These are phyloP conservation scores for Neurospora sp. DNA, from an alignment of 495 filamentous ascomycete species.

Conservation along the genomic window DNA sequence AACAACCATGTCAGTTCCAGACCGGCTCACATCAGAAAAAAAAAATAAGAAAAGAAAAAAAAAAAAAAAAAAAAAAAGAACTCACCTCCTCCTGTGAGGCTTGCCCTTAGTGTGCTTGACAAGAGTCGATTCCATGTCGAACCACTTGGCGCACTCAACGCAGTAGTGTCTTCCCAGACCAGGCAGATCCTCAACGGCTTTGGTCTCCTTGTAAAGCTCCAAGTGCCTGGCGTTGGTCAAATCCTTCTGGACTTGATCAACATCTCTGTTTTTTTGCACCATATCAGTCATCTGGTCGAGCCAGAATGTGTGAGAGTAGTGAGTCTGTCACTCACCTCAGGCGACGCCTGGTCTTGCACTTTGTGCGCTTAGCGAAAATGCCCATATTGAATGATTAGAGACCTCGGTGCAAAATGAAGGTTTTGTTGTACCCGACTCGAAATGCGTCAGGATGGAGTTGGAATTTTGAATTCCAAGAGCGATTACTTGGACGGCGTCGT, in stretches of 20 bases:
- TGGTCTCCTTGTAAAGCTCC: slow-evolving; percentile 60
- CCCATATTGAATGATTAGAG: slow-evolving; percentile 30
- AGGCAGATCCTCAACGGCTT: slow-evolving; percentile 77
- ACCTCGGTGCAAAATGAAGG: neutral
- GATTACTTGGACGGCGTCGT: neutral
- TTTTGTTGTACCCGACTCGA: neutral
- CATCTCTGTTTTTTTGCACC: slow-evolving; percentile 43
- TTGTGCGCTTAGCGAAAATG: slow-evolving; percentile 41
- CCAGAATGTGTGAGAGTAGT: neutral
- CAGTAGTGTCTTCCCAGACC: slow-evolving; percentile 78
- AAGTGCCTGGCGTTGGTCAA: slow-evolving; percentile 67
- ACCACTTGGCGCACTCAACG: slow-evolving; percentile 92
- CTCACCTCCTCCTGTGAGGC: slow-evolving; percentile 80
- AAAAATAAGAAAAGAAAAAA: too few species aligned
- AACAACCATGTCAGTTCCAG: neutral
- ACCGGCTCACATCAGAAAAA: neutral
- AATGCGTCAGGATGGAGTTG: neutral
- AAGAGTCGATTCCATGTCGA: slow-evolving; percentile 74
- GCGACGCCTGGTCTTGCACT: slow-evolving; percentile 51
- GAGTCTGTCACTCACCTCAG: slow-evolving; percentile 26
- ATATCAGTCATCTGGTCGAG: slow-evolving; percentile 1
- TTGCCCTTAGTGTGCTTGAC: slow-evolving; percentile 73
- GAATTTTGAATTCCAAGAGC: neutral
- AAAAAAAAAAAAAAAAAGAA: neutral
- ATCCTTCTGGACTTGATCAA: slow-evolving; percentile 84